Conservation (phyloP, 192 early-diverging fungal genomes). For the Backusella tarrabulga region DNA sequence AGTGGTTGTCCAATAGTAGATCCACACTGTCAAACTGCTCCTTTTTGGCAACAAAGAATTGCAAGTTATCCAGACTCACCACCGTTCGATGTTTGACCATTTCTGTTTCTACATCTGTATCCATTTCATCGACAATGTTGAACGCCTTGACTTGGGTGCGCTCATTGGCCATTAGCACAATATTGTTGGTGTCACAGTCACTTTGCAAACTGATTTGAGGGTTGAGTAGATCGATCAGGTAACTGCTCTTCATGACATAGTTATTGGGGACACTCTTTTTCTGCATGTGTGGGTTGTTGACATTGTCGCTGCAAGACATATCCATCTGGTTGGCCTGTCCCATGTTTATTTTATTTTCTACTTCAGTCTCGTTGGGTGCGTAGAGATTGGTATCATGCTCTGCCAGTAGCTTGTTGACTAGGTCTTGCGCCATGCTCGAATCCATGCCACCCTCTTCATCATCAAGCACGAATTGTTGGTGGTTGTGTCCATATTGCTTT, state of each 20-base stretch:
- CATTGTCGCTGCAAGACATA: slow-evolving; percentile 23
- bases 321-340: neutral
- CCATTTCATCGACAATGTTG: slow-evolving; percentile 55
- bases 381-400: slow-evolving; percentile 44
- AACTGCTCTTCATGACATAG: slow-evolving; percentile 54
- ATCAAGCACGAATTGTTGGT: neutral
- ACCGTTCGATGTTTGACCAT: slow-evolving; percentile 65
- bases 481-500: neutral
- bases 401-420: slow-evolving; percentile 45
- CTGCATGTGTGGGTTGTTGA: slow-evolving; percentile 42
- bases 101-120: slow-evolving; percentile 30
- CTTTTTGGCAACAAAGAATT: slow-evolving; percentile 58
- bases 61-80: slow-evolving; percentile 61
- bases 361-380: slow-evolving; percentile 44
- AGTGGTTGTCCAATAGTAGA: slow-evolving; percentile 43
- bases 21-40: slow-evolving; percentile 42
- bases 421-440: slow-evolving; percentile 35
- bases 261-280: slow-evolving; percentile 52
- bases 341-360: slow-evolving; percentile 11
- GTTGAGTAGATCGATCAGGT: slow-evolving; percentile 64
- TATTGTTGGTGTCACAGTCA: slow-evolving; percentile 42
- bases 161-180: slow-evolving; percentile 57
- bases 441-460: slow-evolving; percentile 30
- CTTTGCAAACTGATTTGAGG: slow-evolving; percentile 73
- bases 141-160: slow-evolving; percentile 57